Conservation (phyloP, 495 filamentous ascomycete species). For the Staphylotrichum longicolle region DNA sequence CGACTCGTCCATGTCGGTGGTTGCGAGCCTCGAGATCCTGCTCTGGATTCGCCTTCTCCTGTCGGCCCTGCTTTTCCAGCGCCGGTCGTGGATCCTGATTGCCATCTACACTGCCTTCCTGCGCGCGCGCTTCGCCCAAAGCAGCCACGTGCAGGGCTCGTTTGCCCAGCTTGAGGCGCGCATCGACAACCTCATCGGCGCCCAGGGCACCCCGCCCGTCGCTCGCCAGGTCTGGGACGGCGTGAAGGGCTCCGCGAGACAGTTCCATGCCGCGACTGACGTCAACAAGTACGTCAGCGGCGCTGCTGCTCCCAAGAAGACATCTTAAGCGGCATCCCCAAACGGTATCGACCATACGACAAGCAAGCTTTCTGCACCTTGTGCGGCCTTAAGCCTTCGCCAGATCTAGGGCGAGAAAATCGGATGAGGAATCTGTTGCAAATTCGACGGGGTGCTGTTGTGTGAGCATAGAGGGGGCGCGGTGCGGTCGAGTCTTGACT, state of each 20-base stretch:
- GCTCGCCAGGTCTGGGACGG: slow-evolving; percentile 78
- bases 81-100: slow-evolving; percentile 85
- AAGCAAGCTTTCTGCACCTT: slow-evolving; percentile 20
- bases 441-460: not conserved
- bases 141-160: slow-evolving; percentile 81
- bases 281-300: slow-evolving; percentile 64
- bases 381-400: slow-evolving; percentile 19
- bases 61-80: slow-evolving; percentile 78
- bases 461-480: not conserved
- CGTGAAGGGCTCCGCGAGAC: slow-evolving; percentile 68
- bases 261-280: slow-evolving; percentile 79
- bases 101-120: slow-evolving; percentile 87
- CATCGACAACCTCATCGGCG: slow-evolving; percentile 75
- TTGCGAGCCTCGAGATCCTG: slow-evolving; percentile 69
- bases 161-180: slow-evolving; percentile 69
- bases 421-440: not conserved
- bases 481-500: not conserved
- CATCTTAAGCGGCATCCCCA: slow-evolving; percentile 32
- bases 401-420: not conserved
- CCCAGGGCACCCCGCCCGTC: slow-evolving; percentile 83
- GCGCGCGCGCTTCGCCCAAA: slow-evolving; percentile 85
- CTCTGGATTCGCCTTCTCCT: slow-evolving; percentile 81
- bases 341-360: not conserved
- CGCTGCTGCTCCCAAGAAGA: slow-evolving; percentile 53
- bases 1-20: slow-evolving; percentile 80